These are phyloP conservation scores for Cyclotella distinguenda DNA, from an alignment of 108 stramenopile genomes.

Conservation along the genomic window DNA sequence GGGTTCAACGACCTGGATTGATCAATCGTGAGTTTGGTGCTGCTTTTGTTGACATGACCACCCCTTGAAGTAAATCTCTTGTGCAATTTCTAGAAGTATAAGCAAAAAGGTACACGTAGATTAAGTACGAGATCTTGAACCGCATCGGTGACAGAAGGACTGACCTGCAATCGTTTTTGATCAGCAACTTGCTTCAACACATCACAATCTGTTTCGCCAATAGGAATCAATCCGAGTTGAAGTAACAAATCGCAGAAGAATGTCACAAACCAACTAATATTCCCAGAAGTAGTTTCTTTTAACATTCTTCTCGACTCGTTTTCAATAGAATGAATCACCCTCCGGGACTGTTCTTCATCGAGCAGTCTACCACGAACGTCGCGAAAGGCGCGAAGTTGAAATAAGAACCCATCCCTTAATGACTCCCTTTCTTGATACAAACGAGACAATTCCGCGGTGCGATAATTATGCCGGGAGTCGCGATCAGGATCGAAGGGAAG, in stretches of 20 bases:
- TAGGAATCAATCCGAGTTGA: constrained; percentile 72
- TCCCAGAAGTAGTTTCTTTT: constrained; percentile 39
- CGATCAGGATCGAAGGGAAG: constrained; percentile 70
- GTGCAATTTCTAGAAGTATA: constrained; percentile 60
- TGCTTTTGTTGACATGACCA: constrained; percentile 44
- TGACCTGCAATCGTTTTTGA: constrained; percentile 63
- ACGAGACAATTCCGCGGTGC: constrained; percentile 43
- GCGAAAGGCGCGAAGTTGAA: constrained; percentile 70
- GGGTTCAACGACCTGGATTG: constrained; percentile 26
- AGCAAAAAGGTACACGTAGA: neutral
- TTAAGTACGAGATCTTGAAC: neutral
- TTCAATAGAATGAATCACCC: constrained; percentile 41
- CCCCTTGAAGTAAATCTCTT: constrained; percentile 60
- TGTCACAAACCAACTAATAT: constrained; percentile 75
- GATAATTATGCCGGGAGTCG: constrained; percentile 79
- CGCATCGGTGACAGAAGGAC: constrained; percentile 1
- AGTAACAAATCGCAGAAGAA: constrained; percentile 76
- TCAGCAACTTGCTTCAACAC: constrained; percentile 60
- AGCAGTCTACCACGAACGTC: constrained; percentile 61
- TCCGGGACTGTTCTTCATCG: constrained; percentile 45
- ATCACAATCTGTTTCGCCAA: constrained; percentile 81
- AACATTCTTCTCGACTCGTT: constrained; percentile 52
- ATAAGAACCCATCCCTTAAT: constrained; percentile 72
- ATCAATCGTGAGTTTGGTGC: constrained; percentile 44
- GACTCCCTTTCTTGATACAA: constrained; percentile 80